Conservation (phyloP, 352 stramenopile species). For the Thalassiosira oceanica region DNA sequence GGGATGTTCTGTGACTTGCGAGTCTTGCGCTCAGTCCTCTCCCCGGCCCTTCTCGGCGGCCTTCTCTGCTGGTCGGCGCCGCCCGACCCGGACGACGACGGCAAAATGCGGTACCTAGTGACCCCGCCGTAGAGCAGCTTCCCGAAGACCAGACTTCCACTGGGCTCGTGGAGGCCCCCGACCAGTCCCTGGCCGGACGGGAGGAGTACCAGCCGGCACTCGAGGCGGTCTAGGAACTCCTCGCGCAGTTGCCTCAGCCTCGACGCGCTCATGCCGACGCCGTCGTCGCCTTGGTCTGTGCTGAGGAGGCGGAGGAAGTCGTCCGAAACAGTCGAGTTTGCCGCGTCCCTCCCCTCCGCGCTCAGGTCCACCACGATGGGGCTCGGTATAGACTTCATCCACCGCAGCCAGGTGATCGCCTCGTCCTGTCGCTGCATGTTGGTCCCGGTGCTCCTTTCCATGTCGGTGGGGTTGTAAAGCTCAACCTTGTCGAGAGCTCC, state of each 20-base stretch:
- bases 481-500: constrained; percentile 52
- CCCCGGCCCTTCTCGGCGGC: constrained; percentile 40
- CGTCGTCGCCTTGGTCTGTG: not conserved
- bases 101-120: constrained; percentile 65
- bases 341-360: constrained; percentile 22
- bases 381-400: constrained; percentile 55
- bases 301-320: constrained; percentile 42
- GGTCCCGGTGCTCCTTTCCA: not conserved
- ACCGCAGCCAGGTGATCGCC: constrained; percentile 53
- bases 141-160: constrained; percentile 59
- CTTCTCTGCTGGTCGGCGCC: constrained; percentile 2
- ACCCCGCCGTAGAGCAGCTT: constrained; percentile 69
- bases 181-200: constrained; percentile 47
- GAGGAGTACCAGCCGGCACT: constrained; percentile 58
- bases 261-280: not conserved
- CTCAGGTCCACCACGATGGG: constrained; percentile 63
- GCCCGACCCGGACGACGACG: constrained; percentile 4
- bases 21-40: constrained; percentile 53
- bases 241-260: constrained; percentile 29
- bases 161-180: constrained; percentile 31
- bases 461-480: constrained; percentile 19
- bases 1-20: constrained; percentile 11
- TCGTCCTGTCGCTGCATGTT: constrained; percentile 42
- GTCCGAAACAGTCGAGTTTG: constrained; percentile 50
- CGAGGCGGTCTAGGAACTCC: constrained; percentile 62